phyloP scores from a whole-genome alignment of 2,329 filamentous ascomycete species.

The Paraphoma chrysanthemicola region DNA sequence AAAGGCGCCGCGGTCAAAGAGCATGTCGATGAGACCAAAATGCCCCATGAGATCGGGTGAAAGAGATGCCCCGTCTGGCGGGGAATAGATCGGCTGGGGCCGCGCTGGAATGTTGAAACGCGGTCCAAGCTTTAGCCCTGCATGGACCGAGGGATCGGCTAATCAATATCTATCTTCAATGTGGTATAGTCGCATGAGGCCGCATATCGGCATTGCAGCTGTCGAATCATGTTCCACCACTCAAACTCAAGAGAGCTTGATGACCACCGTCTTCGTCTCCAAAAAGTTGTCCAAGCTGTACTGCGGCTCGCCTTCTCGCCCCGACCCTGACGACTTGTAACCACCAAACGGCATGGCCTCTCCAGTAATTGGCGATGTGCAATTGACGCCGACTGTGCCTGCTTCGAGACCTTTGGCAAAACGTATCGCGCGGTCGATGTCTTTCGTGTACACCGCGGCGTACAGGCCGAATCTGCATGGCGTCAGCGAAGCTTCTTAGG shows the following conservation, averaged over 20 bases:
- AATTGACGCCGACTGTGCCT: slow-evolving; percentile 51
- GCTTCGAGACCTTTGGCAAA: slow-evolving; percentile 51
- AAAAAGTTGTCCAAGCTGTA: slow-evolving; percentile 43
- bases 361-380: slow-evolving; percentile 31
- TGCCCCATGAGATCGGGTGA: slow-evolving; percentile 15
- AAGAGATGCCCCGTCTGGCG: slow-evolving; percentile 9
- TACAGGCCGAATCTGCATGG: slow-evolving; percentile 74
- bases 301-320: slow-evolving; percentile 42
- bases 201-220: slow-evolving; percentile 1
- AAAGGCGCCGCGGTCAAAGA: slow-evolving; percentile 15
- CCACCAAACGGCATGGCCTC: slow-evolving; percentile 52
- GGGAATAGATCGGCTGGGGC: slow-evolving; percentile 10
- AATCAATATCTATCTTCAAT: slow-evolving; percentile 15
- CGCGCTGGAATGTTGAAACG: slow-evolving; percentile 6
- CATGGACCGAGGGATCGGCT: slow-evolving; percentile 17
- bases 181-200: slow-evolving; percentile 8
- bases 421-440: slow-evolving; percentile 46
- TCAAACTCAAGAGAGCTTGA: slow-evolving; percentile 29
- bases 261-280: slow-evolving; percentile 43
- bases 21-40: slow-evolving; percentile 15
- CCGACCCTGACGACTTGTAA: slow-evolving; percentile 45
- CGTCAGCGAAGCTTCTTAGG: not conserved
- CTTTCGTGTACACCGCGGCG: slow-evolving; percentile 77
- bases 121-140: slow-evolving; percentile 5
- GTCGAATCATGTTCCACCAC: slow-evolving; percentile 8